Percentiles rank a stretch among this genome's conserved stretches.
phyloP scores from a whole-genome alignment of 441 rosid genomes.

The Jatropha podagrica region DNA sequence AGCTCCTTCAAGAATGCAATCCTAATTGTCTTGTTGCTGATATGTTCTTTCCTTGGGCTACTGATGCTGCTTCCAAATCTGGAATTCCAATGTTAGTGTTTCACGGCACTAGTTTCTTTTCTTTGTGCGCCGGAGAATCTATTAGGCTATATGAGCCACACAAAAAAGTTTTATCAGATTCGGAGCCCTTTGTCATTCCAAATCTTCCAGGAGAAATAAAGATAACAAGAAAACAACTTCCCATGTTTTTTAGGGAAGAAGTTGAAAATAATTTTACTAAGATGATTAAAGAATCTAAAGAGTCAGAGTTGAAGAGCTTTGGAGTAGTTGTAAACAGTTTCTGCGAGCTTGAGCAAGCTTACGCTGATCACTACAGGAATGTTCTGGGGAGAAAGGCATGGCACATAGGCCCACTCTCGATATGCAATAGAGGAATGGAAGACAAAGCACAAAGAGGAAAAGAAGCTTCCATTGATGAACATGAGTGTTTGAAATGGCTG shows the following conservation, averaged over 20 bases:
- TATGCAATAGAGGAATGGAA: conserved; percentile 36
- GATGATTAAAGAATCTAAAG: conserved; percentile 17
- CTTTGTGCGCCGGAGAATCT: conserved; percentile 34
- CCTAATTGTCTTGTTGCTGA: conserved; percentile 61
- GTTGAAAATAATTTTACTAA: conserved; percentile 22
- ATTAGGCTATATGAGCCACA: conserved; percentile 37
- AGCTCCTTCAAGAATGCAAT: conserved; percentile 33
- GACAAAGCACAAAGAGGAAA: conserved; percentile 50
- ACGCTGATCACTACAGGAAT: conserved; percentile 44
- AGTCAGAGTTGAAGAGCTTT: conserved; percentile 31
- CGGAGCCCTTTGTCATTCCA: conserved; percentile 50
- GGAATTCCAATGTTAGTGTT: conserved; percentile 59
- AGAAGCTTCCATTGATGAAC: conserved; percentile 34
- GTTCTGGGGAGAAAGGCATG: conserved; percentile 48
- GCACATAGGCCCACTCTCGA: conserved; percentile 58
- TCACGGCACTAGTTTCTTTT: conserved; percentile 43
- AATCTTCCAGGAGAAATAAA: conserved; percentile 49
- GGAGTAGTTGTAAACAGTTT: conserved; percentile 62
- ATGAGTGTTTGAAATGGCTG: conserved; percentile 57
- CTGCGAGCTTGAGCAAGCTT: conserved; percentile 55
- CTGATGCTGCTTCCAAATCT: conserved; percentile 41
- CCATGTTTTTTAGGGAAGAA: conserved; percentile 1
- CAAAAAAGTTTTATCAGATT: conserved; percentile 40
- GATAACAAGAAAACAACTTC: conserved; percentile 37
- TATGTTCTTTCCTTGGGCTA: conserved; percentile 59